Percentiles rank a stretch among this genome's conserved stretches.
phyloP scores from a whole-genome alignment of 495 filamentous ascomycete genomes.

The Xylaria scruposa region DNA sequence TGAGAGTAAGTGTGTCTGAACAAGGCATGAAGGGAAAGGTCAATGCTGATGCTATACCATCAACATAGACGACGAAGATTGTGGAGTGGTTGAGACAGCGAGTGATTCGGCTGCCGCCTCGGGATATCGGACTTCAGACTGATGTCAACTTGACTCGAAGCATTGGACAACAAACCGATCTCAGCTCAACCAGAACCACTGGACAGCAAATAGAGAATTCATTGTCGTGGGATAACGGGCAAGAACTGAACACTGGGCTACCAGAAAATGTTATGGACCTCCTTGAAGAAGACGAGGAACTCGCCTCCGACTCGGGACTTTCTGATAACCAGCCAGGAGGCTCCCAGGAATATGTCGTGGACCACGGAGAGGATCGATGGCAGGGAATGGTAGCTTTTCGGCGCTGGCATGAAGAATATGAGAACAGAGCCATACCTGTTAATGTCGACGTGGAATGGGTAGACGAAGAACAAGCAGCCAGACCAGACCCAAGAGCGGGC shows the following conservation, averaged over 20 bases:
- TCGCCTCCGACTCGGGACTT: neutral
- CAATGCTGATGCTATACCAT: neutral
- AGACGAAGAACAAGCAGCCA: neutral
- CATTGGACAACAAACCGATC: neutral
- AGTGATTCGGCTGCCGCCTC: neutral
- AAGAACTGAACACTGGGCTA: neutral
- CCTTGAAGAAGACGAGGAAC: neutral
- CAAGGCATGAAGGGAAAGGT: neutral
- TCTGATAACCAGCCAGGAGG: too few species aligned
- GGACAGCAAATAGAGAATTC: neutral
- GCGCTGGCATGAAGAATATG: neutral
- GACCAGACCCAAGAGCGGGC: neutral
- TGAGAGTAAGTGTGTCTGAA: neutral
- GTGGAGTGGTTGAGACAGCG: neutral
- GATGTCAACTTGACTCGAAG: neutral
- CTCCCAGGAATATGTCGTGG: neutral
- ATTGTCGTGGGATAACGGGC: neutral
- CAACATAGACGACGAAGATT: neutral
- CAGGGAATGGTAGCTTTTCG: neutral
- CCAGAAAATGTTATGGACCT: neutral
- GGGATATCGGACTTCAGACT: neutral
- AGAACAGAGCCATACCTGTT: neutral
- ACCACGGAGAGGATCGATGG: neutral
- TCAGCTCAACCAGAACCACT: neutral
- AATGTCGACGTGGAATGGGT: neutral